These are phyloP conservation scores for Eucommia ulmoides DNA, from an alignment of 257 asterid genomes.

Conservation along the genomic window DNA sequence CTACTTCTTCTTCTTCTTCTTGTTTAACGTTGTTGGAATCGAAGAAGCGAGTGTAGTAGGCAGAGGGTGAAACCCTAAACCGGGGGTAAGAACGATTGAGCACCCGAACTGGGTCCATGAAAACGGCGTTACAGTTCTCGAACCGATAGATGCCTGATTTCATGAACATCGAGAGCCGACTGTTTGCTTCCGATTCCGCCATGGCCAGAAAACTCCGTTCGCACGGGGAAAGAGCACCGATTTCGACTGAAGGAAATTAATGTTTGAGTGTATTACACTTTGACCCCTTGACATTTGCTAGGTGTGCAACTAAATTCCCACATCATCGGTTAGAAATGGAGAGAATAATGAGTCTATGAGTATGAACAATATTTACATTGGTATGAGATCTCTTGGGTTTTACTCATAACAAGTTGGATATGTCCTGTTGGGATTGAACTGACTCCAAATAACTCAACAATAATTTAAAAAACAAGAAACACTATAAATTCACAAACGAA, in stretches of 20 bases:
- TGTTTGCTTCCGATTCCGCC: slow-evolving; percentile 23
- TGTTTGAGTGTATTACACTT: neutral
- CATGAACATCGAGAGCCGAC: slow-evolving; percentile 22
- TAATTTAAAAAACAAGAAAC: too few relatives aligned
- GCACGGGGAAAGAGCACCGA: neutral
- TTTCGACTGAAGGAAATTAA: neutral
- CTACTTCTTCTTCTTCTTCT: slow-evolving; percentile 11
- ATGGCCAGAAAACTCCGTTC: slow-evolving; percentile 7
- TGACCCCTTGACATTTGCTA: neutral
- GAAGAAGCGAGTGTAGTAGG: slow-evolving; percentile 82
- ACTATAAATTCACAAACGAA: too few relatives aligned
- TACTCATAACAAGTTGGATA: too few relatives aligned
- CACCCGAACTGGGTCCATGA: slow-evolving; percentile 81
- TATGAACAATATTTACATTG: neutral
- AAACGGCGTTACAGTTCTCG: slow-evolving; percentile 23
- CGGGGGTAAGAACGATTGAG: slow-evolving; percentile 56
- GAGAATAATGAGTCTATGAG: neutral
- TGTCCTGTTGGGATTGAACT: too few relatives aligned
- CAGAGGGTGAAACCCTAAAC: slow-evolving; percentile 49
- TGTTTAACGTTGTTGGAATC: slow-evolving; percentile 5
- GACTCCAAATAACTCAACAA: too few relatives aligned
- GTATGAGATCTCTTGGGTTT: too few relatives aligned
- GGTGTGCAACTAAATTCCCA: neutral
- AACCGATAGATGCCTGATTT: slow-evolving; percentile 42
- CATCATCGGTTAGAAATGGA: neutral